A percentile compares a stretch with the other conserved stretches of the same genome.
Evolutionary conservation across 306 rosid genomes (phyloP).

Genomic region (Cicer yamashitae): DNA sequence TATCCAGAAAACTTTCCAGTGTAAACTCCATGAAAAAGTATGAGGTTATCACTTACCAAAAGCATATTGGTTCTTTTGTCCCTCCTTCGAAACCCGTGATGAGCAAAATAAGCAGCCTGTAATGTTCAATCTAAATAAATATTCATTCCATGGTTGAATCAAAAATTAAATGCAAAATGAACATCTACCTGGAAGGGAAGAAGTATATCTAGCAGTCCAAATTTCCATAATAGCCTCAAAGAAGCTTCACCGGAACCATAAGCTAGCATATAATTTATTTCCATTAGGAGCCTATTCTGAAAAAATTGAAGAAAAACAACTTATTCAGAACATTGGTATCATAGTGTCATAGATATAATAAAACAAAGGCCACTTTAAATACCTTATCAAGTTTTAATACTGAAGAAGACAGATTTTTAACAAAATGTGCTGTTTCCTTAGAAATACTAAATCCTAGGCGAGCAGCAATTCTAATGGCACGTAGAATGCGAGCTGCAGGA

Average conservation of each 20-base stretch:
- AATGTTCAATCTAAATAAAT: conserved; percentile 41
- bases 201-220: conserved; percentile 74
- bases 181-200: conserved; percentile 68
- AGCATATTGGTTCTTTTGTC: conserved; percentile 79
- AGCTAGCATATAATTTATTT: conserved; percentile 79
- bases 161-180: conserved; percentile 32
- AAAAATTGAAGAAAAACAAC: conserved; percentile 42
- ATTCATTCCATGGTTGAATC: conserved; percentile 25
- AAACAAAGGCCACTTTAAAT: conserved; percentile 37
- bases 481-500: conserved; percentile 76
- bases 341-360: conserved; percentile 11
- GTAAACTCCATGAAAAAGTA: conserved; percentile 24
- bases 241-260: conserved; percentile 84
- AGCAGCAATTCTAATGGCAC: conserved; percentile 79
- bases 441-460: conserved; percentile 71
- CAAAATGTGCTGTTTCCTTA: conserved; percentile 66
- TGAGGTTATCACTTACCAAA: conserved; percentile 72
- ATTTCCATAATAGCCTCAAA: conserved; percentile 75
- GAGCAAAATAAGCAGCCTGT: conserved; percentile 81
- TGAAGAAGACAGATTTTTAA: conserved; percentile 55
- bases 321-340: conserved; percentile 29
- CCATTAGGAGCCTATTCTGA: conserved; percentile 77
- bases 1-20: conserved; percentile 12
- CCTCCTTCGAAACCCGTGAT: conserved; percentile 62
- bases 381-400: conserved; percentile 75